These are phyloP conservation scores for Chalaropsis thielavioides DNA, from an alignment of 2,329 filamentous ascomycete genomes.

Conservation along the genomic window DNA sequence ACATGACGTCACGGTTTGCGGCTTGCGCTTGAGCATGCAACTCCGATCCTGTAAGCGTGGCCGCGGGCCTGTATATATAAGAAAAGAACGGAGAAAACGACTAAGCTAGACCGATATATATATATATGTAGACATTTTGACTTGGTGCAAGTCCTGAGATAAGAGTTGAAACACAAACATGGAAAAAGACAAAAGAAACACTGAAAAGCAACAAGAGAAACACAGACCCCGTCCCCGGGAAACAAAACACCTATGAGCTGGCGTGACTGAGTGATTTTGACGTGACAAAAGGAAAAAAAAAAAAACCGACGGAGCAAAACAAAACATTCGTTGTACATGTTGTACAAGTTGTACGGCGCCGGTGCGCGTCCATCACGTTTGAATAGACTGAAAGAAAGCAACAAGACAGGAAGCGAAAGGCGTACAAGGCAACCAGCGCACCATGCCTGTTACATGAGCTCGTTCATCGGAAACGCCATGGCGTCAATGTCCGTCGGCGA, in stretches of 20 bases:
- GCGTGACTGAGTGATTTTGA: background rate
- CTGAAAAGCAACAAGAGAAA: background rate
- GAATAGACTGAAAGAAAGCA: background rate
- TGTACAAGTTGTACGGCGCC: no score
- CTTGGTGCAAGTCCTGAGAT: background rate
- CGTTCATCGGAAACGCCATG: conserved; percentile 11
- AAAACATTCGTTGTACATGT: background rate
- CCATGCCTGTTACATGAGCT: background rate
- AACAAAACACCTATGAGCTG: background rate
- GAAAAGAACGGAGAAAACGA: background rate
- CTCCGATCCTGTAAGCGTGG: background rate
- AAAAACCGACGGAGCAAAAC: background rate
- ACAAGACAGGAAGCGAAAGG: background rate
- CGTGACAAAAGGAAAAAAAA: background rate
- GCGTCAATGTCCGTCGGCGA: background rate
- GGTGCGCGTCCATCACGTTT: no score
- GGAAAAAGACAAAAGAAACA: background rate
- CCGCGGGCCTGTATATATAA: background rate
- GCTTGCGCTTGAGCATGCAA: no score
- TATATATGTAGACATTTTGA: background rate
- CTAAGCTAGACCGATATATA: background rate
- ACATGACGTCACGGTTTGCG: background rate
- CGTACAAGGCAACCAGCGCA: no score
- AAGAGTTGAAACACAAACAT: background rate
- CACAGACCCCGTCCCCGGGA: background rate